Evolutionary conservation across 371 early-diverging fungal species (phyloP).

Genomic region (Cokeromyces recurvatus): DNA sequence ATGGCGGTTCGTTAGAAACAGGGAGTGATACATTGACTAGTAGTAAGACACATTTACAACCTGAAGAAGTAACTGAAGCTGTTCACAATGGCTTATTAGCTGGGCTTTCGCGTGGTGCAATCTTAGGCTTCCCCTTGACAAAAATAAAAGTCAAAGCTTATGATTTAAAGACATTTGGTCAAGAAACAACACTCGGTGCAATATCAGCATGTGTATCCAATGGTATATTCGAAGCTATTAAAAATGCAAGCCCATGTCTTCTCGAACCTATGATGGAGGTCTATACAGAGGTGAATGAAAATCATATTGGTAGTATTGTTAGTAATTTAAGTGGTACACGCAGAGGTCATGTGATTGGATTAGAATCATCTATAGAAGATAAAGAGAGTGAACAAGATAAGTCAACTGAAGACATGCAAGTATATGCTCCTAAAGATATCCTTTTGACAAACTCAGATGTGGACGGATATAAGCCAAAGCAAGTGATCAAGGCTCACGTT

Average conservation of each 20-base stretch:
- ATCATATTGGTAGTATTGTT: conserved; percentile 75
- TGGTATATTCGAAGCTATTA: conserved; percentile 58
- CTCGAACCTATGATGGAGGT: conserved; percentile 91
- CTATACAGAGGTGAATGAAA: conserved; percentile 63
- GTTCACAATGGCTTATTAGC: conserved; percentile 66
- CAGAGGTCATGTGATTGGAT: conserved; percentile 64
- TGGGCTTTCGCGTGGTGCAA: conserved; percentile 74
- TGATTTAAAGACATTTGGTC: conserved; percentile 51
- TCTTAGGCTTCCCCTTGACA: conserved; percentile 79
- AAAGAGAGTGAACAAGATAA: conserved; percentile 31
- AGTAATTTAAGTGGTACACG: conserved; percentile 79
- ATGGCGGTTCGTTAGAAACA: neutral
- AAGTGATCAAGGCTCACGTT: conserved; percentile 62
- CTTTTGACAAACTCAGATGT: conserved; percentile 27
- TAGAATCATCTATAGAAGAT: conserved; percentile 39
- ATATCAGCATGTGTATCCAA: conserved; percentile 62
- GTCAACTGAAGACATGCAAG: conserved; percentile 15
- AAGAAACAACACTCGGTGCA: conserved; percentile 66
- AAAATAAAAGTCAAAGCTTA: conserved; percentile 55
- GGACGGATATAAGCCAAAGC: conserved; percentile 39
- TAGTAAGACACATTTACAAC: conserved; percentile 5
- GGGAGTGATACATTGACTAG: neutral
- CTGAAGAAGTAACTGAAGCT: conserved; percentile 50
- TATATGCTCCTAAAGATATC: conserved; percentile 54
- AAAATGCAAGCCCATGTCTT: conserved; percentile 52